Evolutionary conservation across 2,329 filamentous ascomycete species (phyloP), one percentile per base, ranked within the genome.

Genomic region (Alternaria arborescens): DNA sequence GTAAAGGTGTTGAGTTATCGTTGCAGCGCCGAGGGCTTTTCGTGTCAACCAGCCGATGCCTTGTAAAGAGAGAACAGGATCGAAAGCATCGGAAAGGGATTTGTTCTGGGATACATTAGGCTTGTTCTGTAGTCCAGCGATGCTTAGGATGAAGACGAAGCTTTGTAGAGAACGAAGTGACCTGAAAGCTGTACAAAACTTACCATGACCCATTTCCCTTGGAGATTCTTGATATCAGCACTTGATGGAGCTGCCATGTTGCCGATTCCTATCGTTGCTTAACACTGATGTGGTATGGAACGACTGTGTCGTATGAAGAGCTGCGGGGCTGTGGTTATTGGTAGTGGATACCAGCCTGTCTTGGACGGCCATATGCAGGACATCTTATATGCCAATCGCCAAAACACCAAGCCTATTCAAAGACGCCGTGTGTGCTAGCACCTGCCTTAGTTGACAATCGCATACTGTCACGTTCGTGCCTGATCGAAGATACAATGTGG

Each of bases 11-110:
- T 94, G 85, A 36, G 87, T 89, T 55, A 97, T 81, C 46, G 88
- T 90, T 32, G 92, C 91, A 32, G 88, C 77, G 68, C 83, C 79
- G 77, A 96, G 87, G 61, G 86, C 87, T 82, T 90, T 93, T 79
- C 92, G 91, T 51, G 85, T 85, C 52, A 94, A 70, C 86, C 87
- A 94, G 58, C 79, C 75, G 41, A 84, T 71, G 66, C 79, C 78
- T 71, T 84, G 82, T 68, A 94, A 85, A 51, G 84, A 75, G 60
- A 97, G 88, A 64, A 90, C 86, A 1, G 88, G 82, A 61, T 93
- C 91, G 48, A 88, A 81, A 66, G 84, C 81, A 78, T 91, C 89
- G 60, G 91, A 93, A 68, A 93, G 83, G 64, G 82, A 80, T 77
- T 91, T 91, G 85, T 95, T 94, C 92, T 94, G 73, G 18, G 5